phyloP scores from a whole-genome alignment of 1,284 basidiomycete species.

The Ganoderma sp. region DNA sequence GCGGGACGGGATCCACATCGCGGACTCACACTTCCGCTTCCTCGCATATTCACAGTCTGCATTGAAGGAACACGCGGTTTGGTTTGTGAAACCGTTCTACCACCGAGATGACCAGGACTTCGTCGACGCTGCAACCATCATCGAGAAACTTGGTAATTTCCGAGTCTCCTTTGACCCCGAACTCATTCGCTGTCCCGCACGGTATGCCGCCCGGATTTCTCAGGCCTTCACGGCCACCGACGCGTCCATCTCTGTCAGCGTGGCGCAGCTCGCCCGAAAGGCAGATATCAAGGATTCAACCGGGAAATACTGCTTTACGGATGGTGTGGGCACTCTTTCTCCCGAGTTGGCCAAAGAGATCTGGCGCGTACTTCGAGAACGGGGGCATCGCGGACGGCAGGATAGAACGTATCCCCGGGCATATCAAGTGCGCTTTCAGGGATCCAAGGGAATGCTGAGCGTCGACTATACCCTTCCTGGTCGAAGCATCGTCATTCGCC shows the following conservation, averaged over 20 bases:
- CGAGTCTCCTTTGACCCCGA: slow-evolving; percentile 48
- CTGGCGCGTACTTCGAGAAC: slow-evolving; percentile 49
- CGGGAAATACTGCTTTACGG: slow-evolving; percentile 59
- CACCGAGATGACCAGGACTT: slow-evolving; percentile 31
- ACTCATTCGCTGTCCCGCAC: slow-evolving; percentile 66
- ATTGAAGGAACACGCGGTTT: slow-evolving; percentile 59
- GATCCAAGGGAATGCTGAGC: slow-evolving; percentile 73
- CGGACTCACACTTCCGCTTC: slow-evolving; percentile 57
- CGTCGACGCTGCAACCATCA: slow-evolving; percentile 55
- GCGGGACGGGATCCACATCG: slow-evolving; percentile 53
- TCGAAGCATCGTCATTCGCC: slow-evolving; percentile 67
- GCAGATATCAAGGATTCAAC: slow-evolving; percentile 51
- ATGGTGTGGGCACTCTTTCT: slow-evolving; percentile 75
- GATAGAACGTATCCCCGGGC: slow-evolving; percentile 51
- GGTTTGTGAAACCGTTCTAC: slow-evolving; percentile 61
- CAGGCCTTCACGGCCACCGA: slow-evolving; percentile 79
- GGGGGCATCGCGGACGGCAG: slow-evolving; percentile 46
- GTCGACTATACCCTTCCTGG: slow-evolving; percentile 62
- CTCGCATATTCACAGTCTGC: slow-evolving; percentile 64
- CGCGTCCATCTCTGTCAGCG: slow-evolving; percentile 55
- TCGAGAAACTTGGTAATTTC: slow-evolving; percentile 60
- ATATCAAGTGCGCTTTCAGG: slow-evolving; percentile 65
- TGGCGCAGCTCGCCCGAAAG: slow-evolving; percentile 55
- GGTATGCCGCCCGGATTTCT: slow-evolving; percentile 73
- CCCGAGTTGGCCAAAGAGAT: slow-evolving; percentile 62